phyloP scores from a whole-genome alignment of 257 asterid genomes.

The Solanum virginianum region DNA sequence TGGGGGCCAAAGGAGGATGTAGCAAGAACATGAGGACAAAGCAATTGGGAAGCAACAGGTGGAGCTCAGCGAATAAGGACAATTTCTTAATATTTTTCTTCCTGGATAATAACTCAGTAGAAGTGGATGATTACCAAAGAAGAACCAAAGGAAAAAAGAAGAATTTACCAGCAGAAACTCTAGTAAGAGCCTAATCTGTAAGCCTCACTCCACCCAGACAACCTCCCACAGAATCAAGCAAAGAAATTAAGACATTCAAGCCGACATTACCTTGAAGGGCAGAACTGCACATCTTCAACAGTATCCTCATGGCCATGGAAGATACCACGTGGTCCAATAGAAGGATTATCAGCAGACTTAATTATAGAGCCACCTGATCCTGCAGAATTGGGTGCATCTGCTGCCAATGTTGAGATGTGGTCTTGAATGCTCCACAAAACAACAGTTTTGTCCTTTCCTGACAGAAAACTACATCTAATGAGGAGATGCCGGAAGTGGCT shows the following conservation, averaged over 20 bases:
- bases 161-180: background rate
- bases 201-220: background rate
- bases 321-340: conserved; percentile 87
- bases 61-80: background rate
- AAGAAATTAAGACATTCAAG: background rate
- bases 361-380: conserved; percentile 53
- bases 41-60: background rate
- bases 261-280: conserved; percentile 79
- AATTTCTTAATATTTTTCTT: background rate
- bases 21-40: background rate
- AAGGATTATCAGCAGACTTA: conserved; percentile 63
- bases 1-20: background rate
- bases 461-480: background rate
- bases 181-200: background rate
- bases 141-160: background rate
- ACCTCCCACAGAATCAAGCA: background rate
- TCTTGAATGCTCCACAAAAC: conserved; percentile 97
- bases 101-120: background rate
- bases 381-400: conserved; percentile 39
- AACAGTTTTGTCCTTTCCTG: conserved; percentile 95
- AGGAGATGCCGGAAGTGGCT: background rate
- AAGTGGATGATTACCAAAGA: background rate
- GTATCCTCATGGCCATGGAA: conserved; percentile 88
- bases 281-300: conserved; percentile 95
- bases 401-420: conserved; percentile 74